Evolutionary conservation across 2,329 filamentous ascomycete species (phyloP).

Genomic region (Colletotrichum noveboracense): DNA sequence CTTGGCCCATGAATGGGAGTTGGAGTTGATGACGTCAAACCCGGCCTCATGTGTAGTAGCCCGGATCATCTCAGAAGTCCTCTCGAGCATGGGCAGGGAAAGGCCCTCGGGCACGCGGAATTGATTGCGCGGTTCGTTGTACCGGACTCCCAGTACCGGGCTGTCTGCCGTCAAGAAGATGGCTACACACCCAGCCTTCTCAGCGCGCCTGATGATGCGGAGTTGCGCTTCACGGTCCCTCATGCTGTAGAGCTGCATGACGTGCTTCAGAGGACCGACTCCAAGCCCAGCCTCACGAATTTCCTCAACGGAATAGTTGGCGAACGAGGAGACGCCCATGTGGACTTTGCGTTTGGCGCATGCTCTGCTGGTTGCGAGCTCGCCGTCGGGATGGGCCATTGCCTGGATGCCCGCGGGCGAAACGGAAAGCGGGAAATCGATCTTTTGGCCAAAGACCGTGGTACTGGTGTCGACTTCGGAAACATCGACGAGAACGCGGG

Average conservation of each 20-base stretch:
- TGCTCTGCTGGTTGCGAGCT: slow-evolving; percentile 53
- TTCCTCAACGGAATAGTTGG: background rate
- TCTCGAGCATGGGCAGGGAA: background rate
- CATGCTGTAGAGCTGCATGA: background rate
- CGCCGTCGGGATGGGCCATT: slow-evolving; percentile 58
- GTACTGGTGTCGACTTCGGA: background rate
- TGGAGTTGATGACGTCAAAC: slow-evolving; percentile 23
- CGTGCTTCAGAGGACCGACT: background rate
- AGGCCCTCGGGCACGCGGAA: slow-evolving; percentile 47
- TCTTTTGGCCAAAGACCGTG: slow-evolving; percentile 26
- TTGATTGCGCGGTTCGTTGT: slow-evolving; percentile 58
- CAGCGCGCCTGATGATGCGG: slow-evolving; percentile 30
- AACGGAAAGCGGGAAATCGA: slow-evolving; percentile 55
- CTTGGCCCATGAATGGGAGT: slow-evolving; percentile 46
- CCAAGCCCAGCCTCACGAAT: background rate
- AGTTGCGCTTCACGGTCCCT: background rate
- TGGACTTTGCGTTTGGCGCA: slow-evolving; percentile 43
- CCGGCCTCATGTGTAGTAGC: background rate
- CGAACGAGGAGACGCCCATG: slow-evolving; percentile 54
- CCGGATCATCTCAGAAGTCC: slow-evolving; percentile 18
- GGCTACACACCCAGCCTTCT: slow-evolving; percentile 29
- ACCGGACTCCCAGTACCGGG: slow-evolving; percentile 51
- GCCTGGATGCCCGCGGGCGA: slow-evolving; percentile 59
- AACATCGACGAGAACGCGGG: background rate
- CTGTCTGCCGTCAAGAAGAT: slow-evolving; percentile 31